Percentiles rank a stretch among this genome's conserved stretches.
phyloP scores from a whole-genome alignment of 1,139 yeast genomes.

The Lodderomyces theae region DNA sequence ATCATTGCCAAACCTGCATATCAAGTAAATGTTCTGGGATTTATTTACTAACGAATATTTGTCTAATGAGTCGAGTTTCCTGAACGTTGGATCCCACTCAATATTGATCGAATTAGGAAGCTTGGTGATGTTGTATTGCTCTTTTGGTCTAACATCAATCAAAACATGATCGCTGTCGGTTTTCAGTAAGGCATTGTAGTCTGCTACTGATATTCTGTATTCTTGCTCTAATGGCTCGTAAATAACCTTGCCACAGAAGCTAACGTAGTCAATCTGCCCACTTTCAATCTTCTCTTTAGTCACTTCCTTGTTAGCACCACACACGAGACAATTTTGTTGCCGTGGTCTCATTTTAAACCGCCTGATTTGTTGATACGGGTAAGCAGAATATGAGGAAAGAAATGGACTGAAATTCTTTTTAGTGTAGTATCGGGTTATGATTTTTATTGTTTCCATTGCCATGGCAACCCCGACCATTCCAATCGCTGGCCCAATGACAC shows the following conservation, averaged over 20 bases:
- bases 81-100: conserved; percentile 52
- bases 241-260: conserved; percentile 63
- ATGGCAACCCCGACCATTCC: conserved; percentile 87
- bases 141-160: conserved; percentile 79
- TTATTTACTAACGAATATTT: conserved; percentile 23
- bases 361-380: conserved; percentile 66
- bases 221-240: conserved; percentile 39
- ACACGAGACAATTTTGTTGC: conserved; percentile 58
- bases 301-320: conserved; percentile 55
- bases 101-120: conserved; percentile 62
- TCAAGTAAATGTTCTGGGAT: conserved; percentile 36
- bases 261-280: conserved; percentile 57
- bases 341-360: conserved; percentile 77
- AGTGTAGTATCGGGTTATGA: conserved; percentile 58
- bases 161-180: conserved; percentile 22
- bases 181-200: conserved; percentile 23
- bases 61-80: conserved; percentile 23
- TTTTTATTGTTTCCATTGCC: conserved; percentile 83
- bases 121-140: conserved; percentile 68
- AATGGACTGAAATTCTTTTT: conserved; percentile 60
- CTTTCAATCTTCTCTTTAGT: conserved; percentile 43
- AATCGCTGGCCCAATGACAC: conserved; percentile 93
- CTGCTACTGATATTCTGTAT: conserved; percentile 49
- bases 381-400: conserved; percentile 69
- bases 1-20: conserved; percentile 91